Evolutionary conservation across 2,329 filamentous ascomycete species (phyloP), one percentile per base, ranked within the genome.

Genomic region (Didymella pomorum): DNA sequence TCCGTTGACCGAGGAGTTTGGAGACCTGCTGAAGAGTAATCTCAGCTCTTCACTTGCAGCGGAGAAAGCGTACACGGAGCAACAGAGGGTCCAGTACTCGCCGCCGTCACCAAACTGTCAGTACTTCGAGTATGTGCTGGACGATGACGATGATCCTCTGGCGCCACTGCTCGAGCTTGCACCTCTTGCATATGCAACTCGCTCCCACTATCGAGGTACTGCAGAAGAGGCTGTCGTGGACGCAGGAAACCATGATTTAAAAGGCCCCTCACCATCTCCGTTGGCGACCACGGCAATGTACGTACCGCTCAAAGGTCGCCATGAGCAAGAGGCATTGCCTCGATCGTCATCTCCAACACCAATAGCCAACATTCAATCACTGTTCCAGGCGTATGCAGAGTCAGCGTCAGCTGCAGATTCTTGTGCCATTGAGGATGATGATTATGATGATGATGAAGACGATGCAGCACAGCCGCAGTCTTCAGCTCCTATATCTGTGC

Each of bases 41-140:
- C 31, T 60, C 28, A 41, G 47, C 37, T 20, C 43, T 20, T 43
- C 9, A 5, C 28, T 60, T n/a, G 41, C 46, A 23, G 43, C 46
- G 7, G 50, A 21, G 2, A 49, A 41, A 11, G 44, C 45, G 14
- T 20, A 35, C 8, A 10, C 20, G 4, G 33, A 21, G 1, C 35
- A 29, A 16, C 33, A 29, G 14, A 16, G 4, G 4, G 35, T 12
- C 8, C n/a, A 18, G 16, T 1, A 18, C 2, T n/a, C 23, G 8
- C 23, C 35, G 20, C 29, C 39, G 1, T 48, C 39, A 6, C 31
- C 31, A 1, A 2, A 16, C 18, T 39, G 10, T 9, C 25, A 33
- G 25, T 35, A 42, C 2, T 16, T 45, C 14, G 37, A 43, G n/a
- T 49, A 23, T 41, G n/a, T n/a, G 6, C 29, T 45, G 20, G 44